phyloP scores from a whole-genome alignment of 441 rosid species.

The Populus tomentosa region DNA sequence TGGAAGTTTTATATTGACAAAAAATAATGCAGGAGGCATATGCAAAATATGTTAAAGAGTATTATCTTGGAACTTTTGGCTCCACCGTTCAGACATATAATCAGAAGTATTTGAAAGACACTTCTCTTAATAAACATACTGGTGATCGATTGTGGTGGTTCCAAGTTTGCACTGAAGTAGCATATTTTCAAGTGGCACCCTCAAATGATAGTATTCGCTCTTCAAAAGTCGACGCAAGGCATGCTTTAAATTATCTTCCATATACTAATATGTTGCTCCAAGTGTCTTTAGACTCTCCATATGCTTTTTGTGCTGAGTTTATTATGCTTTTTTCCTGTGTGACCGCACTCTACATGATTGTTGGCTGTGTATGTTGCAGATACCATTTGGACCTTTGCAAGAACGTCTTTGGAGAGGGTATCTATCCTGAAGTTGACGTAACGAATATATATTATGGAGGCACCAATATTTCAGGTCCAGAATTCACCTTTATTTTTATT shows the following conservation, averaged over 20 bases:
- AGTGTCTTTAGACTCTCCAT: not conserved
- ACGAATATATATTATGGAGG: slow-evolving; percentile 90
- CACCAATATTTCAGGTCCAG: slow-evolving; percentile 68
- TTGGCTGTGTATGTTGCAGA: slow-evolving; percentile 31
- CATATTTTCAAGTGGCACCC: slow-evolving; percentile 96
- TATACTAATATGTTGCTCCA: not conserved
- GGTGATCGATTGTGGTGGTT: slow-evolving; percentile 91
- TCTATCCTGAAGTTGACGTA: slow-evolving; percentile 77
- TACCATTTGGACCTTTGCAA: slow-evolving; percentile 90
- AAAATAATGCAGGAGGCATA: slow-evolving; percentile 53
- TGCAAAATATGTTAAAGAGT: slow-evolving; percentile 63
- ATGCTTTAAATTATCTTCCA: slow-evolving; percentile 7
- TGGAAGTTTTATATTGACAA: not conserved
- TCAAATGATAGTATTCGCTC: slow-evolving; percentile 85
- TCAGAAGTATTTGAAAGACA: slow-evolving; percentile 56
- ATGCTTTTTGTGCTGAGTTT: not conserved
- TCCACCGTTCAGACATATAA: slow-evolving; percentile 44
- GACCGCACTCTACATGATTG: not conserved
- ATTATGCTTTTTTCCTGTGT: not conserved
- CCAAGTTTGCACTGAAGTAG: slow-evolving; percentile 96
- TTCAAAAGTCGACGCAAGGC: slow-evolving; percentile 73
- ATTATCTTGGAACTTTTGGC: slow-evolving; percentile 43
- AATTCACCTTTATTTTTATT: slow-evolving; percentile 8
- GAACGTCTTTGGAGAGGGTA: slow-evolving; percentile 67
- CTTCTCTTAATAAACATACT: slow-evolving; percentile 24